A percentile compares a stretch with the other conserved stretches of the same genome.
These are phyloP conservation scores for Nitzschia sp. DNA, from an alignment of 108 stramenopile species.

Conservation along the genomic window DNA sequence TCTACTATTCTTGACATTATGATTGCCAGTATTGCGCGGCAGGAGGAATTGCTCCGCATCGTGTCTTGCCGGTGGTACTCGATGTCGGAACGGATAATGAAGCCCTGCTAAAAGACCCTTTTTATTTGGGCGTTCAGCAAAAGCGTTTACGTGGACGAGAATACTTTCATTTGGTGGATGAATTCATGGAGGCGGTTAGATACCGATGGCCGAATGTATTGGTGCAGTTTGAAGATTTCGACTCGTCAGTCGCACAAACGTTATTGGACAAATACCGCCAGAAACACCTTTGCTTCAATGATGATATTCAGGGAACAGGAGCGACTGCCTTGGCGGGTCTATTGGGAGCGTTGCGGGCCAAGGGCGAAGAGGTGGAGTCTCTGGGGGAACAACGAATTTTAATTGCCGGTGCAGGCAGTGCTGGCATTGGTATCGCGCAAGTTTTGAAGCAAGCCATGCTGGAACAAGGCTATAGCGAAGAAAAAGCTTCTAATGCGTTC, in stretches of 20 bases:
- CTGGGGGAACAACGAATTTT: constrained; percentile 89
- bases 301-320: constrained; percentile 99
- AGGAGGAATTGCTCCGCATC: constrained; percentile 96
- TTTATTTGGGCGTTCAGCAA: constrained; percentile 91
- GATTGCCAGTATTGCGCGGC: constrained; percentile 88
- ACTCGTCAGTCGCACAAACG: constrained; percentile 76
- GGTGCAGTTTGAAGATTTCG: constrained; percentile 99
- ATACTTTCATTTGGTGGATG: constrained; percentile 92
- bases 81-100: constrained; percentile 99
- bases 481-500: constrained; percentile 78
- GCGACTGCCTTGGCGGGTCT: constrained; percentile 88
- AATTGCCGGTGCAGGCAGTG: constrained; percentile 91
- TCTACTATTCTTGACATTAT: background rate
- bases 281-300: constrained; percentile 94
- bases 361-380: constrained; percentile 62
- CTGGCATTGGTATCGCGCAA: constrained; percentile 93
- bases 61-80: constrained; percentile 93
- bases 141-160: constrained; percentile 74
- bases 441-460: constrained; percentile 85
- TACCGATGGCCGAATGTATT: constrained; percentile 93
- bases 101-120: constrained; percentile 84
- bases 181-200: constrained; percentile 95
- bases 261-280: constrained; percentile 93
- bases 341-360: constrained; percentile 79
- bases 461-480: constrained; percentile 77